Base-by-base conservation (phyloP, 345 rosid genomes). In the Murraya paniculata region DNA sequence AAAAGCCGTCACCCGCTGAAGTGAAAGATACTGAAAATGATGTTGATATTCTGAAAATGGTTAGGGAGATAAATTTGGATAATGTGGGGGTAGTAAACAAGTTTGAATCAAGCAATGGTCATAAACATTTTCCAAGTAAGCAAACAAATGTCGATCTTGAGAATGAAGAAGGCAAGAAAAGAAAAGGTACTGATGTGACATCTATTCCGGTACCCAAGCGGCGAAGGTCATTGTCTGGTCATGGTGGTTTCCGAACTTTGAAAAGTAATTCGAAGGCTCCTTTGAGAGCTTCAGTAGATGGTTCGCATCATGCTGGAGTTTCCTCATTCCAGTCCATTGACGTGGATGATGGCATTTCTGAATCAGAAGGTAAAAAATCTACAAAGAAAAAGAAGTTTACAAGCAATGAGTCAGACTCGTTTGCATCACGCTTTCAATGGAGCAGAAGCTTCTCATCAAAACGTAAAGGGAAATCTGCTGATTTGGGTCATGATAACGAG, bases 11-110 rank as follows among this genome's bases (percentile, higher is more conserved):
- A 78, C 76, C 85, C 11, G 86, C 79, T 78, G 90, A 86, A 83
- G 82, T 76, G 57, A 85, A 85, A 75, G 85, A 83, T 77, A 86
- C 82, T 78, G 91, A 86, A 79, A 89, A 80, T 79, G 97, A 89
- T 85, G 90, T 96, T 48, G 97, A 94, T 80, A 90, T 96, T 77
- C 86, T 96, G 85, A 88, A 91, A 83, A 85, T 92, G 98, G 99
- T 94, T 81, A 90, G 97, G 85, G 97, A 92, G 80, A 94, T 96
- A 84, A 94, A 94, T 81, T 78, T 89, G 86, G 97, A 89, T 86
- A 87, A 88, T 81, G 28, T 87, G 74, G 89, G 75, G 78, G 67
- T 59, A 72, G 50, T 92, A 76, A 81, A 81, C 77, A 92, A 86
- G 80, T 91, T 90, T 82, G 95, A 91, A 71, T 84, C 97, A 67